Percentiles rank a stretch among this genome's conserved stretches.
Conservation (phyloP, 768 basidiomycete genomes). For the Boletus reticulatus region DNA sequence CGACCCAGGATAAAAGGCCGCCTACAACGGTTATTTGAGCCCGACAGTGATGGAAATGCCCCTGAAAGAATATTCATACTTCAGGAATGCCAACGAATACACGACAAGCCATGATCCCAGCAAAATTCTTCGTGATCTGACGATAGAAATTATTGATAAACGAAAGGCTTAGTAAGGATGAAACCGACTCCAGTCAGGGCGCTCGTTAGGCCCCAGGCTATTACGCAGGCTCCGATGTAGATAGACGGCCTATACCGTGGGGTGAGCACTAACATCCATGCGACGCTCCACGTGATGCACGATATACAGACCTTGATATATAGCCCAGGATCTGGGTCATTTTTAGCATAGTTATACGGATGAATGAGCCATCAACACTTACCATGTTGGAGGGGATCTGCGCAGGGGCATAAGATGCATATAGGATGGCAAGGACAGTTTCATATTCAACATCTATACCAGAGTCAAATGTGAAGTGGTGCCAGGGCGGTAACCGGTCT, state of each 20-base stretch:
- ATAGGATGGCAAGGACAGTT: constrained; percentile 51
- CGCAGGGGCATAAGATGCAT: constrained; percentile 59
- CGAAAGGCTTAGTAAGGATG: background rate
- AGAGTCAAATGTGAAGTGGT: background rate
- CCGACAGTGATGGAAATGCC: background rate
- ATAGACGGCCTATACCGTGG: constrained; percentile 50
- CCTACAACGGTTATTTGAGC: constrained; percentile 25
- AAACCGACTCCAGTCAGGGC: constrained; percentile 54
- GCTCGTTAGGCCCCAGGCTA: constrained; percentile 63
- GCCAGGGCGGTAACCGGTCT: background rate
- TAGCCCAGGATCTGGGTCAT: constrained; percentile 50
- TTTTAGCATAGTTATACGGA: background rate
- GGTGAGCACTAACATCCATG: background rate
- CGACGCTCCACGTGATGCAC: background rate
- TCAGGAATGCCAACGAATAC: constrained; percentile 66
- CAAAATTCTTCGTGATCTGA: constrained; percentile 53
- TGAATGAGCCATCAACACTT: background rate
- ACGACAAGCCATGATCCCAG: constrained; percentile 54
- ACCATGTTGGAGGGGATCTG: constrained; percentile 72
- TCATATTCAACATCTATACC: constrained; percentile 49
- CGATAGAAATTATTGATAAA: background rate
- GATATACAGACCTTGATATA: constrained; percentile 44
- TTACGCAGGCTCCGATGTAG: constrained; percentile 59
- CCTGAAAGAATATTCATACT: constrained; percentile 18
- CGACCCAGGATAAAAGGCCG: constrained; percentile 64